Conservation (phyloP, 257 asterid species). For the Ligustrum vulgare region DNA sequence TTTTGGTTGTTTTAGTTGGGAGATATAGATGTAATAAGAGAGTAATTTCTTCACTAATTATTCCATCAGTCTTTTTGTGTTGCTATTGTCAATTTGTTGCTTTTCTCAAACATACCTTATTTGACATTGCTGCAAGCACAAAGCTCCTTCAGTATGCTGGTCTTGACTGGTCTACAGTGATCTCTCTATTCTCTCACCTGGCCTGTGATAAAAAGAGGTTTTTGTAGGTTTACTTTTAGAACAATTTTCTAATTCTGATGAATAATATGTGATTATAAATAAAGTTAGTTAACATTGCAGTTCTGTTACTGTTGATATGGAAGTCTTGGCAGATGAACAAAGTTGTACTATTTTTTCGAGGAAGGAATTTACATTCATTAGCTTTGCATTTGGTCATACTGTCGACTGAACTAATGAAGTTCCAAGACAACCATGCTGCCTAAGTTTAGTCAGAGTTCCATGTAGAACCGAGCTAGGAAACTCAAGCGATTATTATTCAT, state of each 20-base stretch:
- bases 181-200: too few species aligned
- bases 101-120: too few species aligned
- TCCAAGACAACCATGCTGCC: conserved; percentile 1
- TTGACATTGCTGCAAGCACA: too few species aligned
- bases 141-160: too few species aligned
- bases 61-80: too few species aligned
- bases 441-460: conserved; percentile 11
- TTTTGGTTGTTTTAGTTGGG: background rate
- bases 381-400: background rate
- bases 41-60: background rate
- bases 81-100: too few species aligned
- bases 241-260: background rate
- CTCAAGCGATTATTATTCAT: conserved; percentile 12
- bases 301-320: too few species aligned
- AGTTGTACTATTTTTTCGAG: background rate
- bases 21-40: background rate
- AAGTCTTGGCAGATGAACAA: background rate
- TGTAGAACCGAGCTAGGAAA: conserved; percentile 18
- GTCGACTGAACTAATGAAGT: background rate
- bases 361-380: background rate
- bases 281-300: background rate
- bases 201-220: too few species aligned
- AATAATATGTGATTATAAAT: too few species aligned
- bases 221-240: background rate
- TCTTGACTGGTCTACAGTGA: too few species aligned